Percentiles rank a stretch among this genome's conserved stretches.
Conservation (phyloP, 306 rosid genomes). For the Vigna reflexopilosa region DNA sequence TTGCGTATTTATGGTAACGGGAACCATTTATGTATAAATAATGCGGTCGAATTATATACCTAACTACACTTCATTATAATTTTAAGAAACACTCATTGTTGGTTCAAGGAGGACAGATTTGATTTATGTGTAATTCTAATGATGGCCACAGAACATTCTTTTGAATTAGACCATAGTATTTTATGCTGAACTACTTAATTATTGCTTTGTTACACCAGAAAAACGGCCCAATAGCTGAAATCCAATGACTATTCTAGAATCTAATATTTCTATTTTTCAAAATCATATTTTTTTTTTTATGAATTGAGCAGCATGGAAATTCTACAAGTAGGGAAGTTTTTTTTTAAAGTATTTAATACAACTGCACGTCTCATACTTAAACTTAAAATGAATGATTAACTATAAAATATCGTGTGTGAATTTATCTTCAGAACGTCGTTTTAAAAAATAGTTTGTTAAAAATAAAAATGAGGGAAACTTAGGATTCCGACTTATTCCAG, state of each 20-base stretch:
- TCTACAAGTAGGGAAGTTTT: too few relatives aligned
- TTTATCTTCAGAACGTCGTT: background rate
- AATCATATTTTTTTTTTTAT: background rate
- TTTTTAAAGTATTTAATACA: too few relatives aligned
- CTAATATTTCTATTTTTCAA: background rate
- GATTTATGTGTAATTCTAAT: conserved; percentile 16
- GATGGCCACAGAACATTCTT: conserved; percentile 38
- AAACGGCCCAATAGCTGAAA: conserved; percentile 39
- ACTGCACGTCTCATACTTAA: too few relatives aligned
- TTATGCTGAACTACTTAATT: conserved; percentile 30
- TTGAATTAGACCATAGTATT: conserved; percentile 16
- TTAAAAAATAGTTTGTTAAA: conserved; percentile 16
- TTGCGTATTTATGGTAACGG: background rate
- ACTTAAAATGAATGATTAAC: too few relatives aligned
- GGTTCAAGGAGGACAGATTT: conserved; percentile 15
- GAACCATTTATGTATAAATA: background rate
- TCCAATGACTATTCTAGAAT: conserved; percentile 21
- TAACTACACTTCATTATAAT: conserved; percentile 1
- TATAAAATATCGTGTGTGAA: too few relatives aligned
- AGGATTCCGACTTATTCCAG: conserved; percentile 42
- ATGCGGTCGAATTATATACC: conserved; percentile 16
- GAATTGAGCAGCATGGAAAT: too few relatives aligned
- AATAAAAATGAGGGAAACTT: background rate
- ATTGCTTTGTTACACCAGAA: conserved; percentile 34
- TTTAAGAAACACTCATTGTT: conserved; percentile 34